Evolutionary conservation across 208 protist genomes (phyloP).

Genomic region (Acanthamoeba divionensis): DNA sequence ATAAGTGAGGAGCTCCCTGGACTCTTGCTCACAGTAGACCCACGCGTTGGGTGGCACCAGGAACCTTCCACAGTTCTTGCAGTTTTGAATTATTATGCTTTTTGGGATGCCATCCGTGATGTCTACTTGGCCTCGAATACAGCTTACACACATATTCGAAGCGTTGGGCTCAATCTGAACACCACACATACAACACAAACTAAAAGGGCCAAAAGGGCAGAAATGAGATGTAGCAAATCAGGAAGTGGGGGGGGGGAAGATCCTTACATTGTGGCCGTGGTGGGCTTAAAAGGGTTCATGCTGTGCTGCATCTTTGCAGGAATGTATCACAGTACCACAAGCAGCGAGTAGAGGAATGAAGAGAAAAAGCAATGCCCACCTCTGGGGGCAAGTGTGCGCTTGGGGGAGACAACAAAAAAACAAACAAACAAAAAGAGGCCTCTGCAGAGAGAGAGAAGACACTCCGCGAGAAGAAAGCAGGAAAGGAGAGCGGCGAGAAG

Average conservation of each 20-base stretch:
- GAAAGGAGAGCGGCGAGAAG: too few species aligned
- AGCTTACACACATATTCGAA: slow-evolving; percentile 98
- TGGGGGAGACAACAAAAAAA: background rate
- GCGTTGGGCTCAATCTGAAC: slow-evolving; percentile 94
- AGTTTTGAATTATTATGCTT: slow-evolving; percentile 92
- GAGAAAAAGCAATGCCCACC: background rate
- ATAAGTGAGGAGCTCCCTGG: slow-evolving; percentile 95
- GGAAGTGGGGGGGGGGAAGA: background rate
- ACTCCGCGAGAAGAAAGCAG: background rate
- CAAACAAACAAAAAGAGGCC: background rate
- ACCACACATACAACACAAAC: slow-evolving; percentile 95
- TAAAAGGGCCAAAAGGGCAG: background rate
- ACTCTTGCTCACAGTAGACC: slow-evolving; percentile 93
- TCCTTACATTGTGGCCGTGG: background rate
- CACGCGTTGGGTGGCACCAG: slow-evolving; percentile 96
- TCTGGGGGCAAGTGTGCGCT: background rate
- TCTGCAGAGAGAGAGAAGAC: background rate
- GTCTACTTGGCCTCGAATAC: slow-evolving; percentile 93
- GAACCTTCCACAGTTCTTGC: slow-evolving; percentile 83
- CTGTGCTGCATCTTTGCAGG: background rate
- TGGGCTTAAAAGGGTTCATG: background rate
- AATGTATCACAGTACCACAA: background rate
- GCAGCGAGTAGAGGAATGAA: background rate
- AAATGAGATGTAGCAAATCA: background rate
- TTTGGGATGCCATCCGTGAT: slow-evolving; percentile 97